phyloP scores from a whole-genome alignment of 306 rosid genomes.

The Fragaria iinumae region DNA sequence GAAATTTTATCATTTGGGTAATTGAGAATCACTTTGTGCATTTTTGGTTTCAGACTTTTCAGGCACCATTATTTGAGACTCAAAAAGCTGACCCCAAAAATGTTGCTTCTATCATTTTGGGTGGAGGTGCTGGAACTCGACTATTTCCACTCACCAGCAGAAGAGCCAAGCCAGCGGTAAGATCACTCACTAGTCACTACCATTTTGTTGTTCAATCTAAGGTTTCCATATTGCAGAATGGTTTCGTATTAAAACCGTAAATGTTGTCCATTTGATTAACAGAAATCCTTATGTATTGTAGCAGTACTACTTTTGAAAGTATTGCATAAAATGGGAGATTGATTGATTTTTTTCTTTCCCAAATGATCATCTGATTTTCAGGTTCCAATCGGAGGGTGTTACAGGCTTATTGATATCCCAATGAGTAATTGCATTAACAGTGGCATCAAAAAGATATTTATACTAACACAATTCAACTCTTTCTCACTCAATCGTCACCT shows the following conservation, averaged over 20 bases:
- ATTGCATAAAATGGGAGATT: neutral
- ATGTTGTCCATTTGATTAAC: neutral
- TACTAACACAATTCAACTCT: slow-evolving; percentile 78
- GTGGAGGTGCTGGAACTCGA: slow-evolving; percentile 97
- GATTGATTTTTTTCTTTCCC: neutral
- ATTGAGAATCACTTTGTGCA: neutral
- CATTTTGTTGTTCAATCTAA: neutral
- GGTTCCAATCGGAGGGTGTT: slow-evolving; percentile 96
- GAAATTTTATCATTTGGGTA: neutral
- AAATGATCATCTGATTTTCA: slow-evolving; percentile 26
- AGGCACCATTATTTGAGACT: slow-evolving; percentile 42
- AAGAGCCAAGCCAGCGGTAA: slow-evolving; percentile 95
- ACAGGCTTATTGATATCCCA: slow-evolving; percentile 86
- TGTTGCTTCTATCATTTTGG: slow-evolving; percentile 83
- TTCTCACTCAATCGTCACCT: slow-evolving; percentile 92
- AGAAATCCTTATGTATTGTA: neutral
- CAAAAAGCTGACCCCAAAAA: slow-evolving; percentile 66
- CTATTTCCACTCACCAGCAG: slow-evolving; percentile 80
- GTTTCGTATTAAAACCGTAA: neutral
- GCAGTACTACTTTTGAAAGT: neutral
- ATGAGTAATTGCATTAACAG: slow-evolving; percentile 97
- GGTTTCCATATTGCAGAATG: neutral
- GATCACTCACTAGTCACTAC: neutral
- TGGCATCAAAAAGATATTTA: slow-evolving; percentile 80
- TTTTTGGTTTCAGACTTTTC: slow-evolving; percentile 39